Evolutionary conservation across 768 basidiomycete genomes (phyloP).

Genomic region (Agrocybe praecox): DNA sequence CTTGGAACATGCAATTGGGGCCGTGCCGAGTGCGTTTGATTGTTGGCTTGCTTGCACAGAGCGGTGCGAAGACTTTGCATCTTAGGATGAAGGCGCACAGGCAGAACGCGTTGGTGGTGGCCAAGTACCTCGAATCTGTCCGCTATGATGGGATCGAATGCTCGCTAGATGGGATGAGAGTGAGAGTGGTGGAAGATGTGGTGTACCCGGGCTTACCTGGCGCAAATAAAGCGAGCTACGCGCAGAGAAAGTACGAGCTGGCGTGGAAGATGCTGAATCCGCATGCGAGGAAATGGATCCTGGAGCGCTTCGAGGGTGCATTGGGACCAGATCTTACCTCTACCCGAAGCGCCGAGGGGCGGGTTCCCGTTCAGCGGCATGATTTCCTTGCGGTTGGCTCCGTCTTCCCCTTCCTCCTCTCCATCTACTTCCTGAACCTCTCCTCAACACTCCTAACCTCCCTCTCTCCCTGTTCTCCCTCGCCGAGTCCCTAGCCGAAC

Average conservation of each 20-base stretch:
- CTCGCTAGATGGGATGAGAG: not conserved
- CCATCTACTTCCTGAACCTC: slow-evolving; percentile 54
- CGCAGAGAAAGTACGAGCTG: slow-evolving; percentile 49
- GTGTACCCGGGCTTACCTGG: slow-evolving; percentile 82
- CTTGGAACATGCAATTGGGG: slow-evolving; percentile 88
- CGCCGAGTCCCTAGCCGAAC: slow-evolving; percentile 88
- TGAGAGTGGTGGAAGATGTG: slow-evolving; percentile 63
- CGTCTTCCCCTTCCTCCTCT: not conserved
- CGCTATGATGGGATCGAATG: slow-evolving; percentile 28
- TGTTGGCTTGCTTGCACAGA: slow-evolving; percentile 88
- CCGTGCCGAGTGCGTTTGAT: slow-evolving; percentile 85
- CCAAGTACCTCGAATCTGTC: slow-evolving; percentile 56
- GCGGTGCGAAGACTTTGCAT: slow-evolving; percentile 90
- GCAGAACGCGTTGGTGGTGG: slow-evolving; percentile 76
- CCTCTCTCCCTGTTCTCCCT: slow-evolving; percentile 72
- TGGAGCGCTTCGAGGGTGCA: not conserved
- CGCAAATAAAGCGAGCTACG: slow-evolving; percentile 49
- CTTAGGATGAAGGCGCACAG: slow-evolving; percentile 90
- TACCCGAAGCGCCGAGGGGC: slow-evolving; percentile 36
- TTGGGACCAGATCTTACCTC: too few relatives aligned
- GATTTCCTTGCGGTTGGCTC: slow-evolving; percentile 64
- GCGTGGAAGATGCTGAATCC: slow-evolving; percentile 66
- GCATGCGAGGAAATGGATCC: slow-evolving; percentile 54
- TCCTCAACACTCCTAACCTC: slow-evolving; percentile 59
- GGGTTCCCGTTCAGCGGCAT: slow-evolving; percentile 93